Evolutionary conservation across 768 basidiomycete genomes (phyloP).

Genomic region (Lactarius trivialis): DNA sequence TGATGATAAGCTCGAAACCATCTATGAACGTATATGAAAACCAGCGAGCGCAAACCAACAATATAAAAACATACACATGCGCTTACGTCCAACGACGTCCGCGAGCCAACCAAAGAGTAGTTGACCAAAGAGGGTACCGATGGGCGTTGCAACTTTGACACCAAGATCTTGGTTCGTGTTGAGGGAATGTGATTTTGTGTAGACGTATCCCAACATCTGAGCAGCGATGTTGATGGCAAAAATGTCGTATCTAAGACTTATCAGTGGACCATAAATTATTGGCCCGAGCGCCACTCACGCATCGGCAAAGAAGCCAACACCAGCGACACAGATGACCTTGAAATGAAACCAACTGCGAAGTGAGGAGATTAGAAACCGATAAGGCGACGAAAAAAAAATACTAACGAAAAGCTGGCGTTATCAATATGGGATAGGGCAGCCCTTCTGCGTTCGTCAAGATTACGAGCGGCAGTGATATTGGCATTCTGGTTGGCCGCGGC

Average conservation of each 20-base stretch:
- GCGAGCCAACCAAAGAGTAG: constrained; percentile 42
- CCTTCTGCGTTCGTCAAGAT: constrained; percentile 65
- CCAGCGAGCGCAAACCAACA: background rate
- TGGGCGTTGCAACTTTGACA: constrained; percentile 38
- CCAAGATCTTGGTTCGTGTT: constrained; percentile 42
- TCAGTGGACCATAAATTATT: background rate
- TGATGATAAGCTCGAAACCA: constrained; percentile 72
- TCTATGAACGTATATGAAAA: constrained; percentile 33
- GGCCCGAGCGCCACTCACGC: constrained; percentile 37
- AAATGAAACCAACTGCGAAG: constrained; percentile 42
- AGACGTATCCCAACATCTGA: constrained; percentile 79
- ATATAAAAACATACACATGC: constrained; percentile 52
- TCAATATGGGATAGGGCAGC: constrained; percentile 83
- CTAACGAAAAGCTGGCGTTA: constrained; percentile 77
- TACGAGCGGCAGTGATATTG: background rate
- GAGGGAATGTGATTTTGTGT: constrained; percentile 32
- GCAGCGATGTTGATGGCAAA: constrained; percentile 88
- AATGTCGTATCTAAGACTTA: constrained; percentile 56
- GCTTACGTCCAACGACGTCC: constrained; percentile 38
- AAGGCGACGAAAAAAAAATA: background rate
- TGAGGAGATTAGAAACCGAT: background rate
- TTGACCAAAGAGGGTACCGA: constrained; percentile 38
- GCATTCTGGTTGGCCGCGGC: background rate
- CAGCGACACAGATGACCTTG: constrained; percentile 43
- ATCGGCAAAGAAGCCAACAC: constrained; percentile 90